These are phyloP conservation scores for Cynanchum wilfordii DNA, from an alignment of 257 asterid genomes.

Conservation along the genomic window DNA sequence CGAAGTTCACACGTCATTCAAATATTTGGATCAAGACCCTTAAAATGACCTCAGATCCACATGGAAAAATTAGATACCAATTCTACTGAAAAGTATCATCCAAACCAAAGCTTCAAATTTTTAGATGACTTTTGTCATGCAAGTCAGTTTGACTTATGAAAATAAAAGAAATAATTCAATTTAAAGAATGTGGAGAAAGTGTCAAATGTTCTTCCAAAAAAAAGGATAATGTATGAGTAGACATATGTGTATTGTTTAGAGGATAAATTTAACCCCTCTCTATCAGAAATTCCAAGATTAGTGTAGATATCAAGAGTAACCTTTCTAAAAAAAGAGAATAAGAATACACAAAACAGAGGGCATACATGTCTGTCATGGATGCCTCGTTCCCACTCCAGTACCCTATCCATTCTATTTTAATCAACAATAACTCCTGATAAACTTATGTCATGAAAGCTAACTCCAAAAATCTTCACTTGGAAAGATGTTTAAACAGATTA, in stretches of 20 bases:
- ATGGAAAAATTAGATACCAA: not conserved
- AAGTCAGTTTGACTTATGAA: not conserved
- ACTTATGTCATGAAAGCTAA: not conserved
- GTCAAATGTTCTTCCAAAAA: not conserved
- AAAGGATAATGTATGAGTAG: not conserved
- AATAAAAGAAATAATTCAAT: not conserved
- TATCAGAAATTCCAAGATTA: not conserved
- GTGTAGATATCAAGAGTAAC: not conserved
- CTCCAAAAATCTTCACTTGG: not conserved
- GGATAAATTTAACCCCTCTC: too few species aligned
- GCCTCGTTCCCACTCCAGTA: not conserved
- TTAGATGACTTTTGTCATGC: not conserved
- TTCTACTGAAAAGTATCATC: not conserved
- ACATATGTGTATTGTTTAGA: too few species aligned
- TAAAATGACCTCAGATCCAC: not conserved
- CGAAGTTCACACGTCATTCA: not conserved
- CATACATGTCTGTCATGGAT: not conserved
- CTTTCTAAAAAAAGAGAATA: not conserved
- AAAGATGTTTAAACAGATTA: not conserved
- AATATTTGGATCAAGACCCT: not conserved
- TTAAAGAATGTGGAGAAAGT: not conserved
- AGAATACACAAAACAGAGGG: not conserved
- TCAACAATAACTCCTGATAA: not conserved
- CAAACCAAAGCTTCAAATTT: not conserved
- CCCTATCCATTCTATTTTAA: not conserved